Conservation (phyloP, 2,329 filamentous ascomycete genomes). For the Neopestalotiopsis clavispora region DNA sequence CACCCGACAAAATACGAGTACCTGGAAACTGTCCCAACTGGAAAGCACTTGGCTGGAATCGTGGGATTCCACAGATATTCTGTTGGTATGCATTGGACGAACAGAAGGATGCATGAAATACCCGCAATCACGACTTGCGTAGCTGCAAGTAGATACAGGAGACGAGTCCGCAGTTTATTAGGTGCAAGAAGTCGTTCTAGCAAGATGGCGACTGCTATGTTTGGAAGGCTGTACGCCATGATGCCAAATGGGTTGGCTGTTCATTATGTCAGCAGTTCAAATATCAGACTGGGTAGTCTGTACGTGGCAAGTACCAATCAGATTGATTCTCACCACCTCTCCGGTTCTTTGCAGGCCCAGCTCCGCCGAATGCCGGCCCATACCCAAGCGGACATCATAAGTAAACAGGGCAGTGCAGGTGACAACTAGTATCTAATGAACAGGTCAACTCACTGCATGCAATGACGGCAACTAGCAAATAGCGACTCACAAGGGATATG, state of each 20-base stretch:
- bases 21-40: constrained; percentile 2
- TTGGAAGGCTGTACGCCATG: constrained; percentile 19
- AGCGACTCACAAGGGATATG: constrained; percentile 28
- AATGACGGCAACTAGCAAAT: background rate
- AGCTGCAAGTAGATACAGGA: constrained; percentile 9
- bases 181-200: constrained; percentile 10
- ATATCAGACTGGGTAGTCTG: no score
- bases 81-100: constrained; percentile 17
- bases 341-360: background rate
- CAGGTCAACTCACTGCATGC: background rate
- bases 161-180: constrained; percentile 11
- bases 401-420: constrained; percentile 18
- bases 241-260: constrained; percentile 14
- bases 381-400: constrained; percentile 18
- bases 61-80: constrained; percentile 18
- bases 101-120: constrained; percentile 16
- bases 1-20: constrained; percentile 19
- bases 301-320: constrained; percentile 2
- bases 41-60: constrained; percentile 15
- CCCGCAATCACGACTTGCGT: constrained; percentile 14
- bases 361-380: constrained; percentile 15
- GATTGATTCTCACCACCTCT: constrained; percentile 16
- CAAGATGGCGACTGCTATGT: constrained; percentile 18
- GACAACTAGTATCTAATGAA: constrained; percentile 11
- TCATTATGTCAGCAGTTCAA: background rate